These are phyloP conservation scores for Sarcodon sp. DNA, from an alignment of 768 basidiomycete genomes.

Conservation along the genomic window DNA sequence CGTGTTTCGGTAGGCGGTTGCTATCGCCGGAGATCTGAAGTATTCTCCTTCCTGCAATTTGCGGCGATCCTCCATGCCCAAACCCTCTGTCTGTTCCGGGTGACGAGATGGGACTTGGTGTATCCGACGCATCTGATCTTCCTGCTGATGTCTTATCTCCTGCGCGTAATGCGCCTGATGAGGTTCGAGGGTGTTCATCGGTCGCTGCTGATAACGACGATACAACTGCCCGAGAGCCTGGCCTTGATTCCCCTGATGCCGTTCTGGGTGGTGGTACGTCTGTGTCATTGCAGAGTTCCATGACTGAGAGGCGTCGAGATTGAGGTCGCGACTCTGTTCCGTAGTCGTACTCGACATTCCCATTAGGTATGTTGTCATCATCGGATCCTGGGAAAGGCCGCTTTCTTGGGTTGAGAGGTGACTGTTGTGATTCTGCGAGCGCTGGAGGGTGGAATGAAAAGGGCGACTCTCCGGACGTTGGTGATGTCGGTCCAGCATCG, in stretches of 20 bases:
- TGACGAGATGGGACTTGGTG: neutral
- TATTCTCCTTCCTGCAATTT: neutral
- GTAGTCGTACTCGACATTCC: constrained; percentile 42
- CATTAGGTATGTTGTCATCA: constrained; percentile 25
- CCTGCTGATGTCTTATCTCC: constrained; percentile 3
- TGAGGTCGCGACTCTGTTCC: constrained; percentile 66
- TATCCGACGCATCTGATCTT: constrained; percentile 4
- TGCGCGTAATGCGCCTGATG: constrained; percentile 15
- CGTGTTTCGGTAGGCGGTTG: neutral
- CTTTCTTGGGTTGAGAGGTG: constrained; percentile 36
- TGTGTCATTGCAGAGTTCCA: constrained; percentile 81
- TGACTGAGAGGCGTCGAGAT: constrained; percentile 69
- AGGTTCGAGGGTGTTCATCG: constrained; percentile 15
- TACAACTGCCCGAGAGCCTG: constrained; percentile 34
- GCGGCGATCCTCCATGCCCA: neutral
- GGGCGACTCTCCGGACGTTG: constrained; percentile 39
- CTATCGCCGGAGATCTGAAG: neutral
- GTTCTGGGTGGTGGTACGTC: constrained; percentile 11
- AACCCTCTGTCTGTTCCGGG: neutral
- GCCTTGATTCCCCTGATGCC: constrained; percentile 16
- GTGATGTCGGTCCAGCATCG: constrained; percentile 16
- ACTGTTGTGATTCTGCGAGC: constrained; percentile 20
- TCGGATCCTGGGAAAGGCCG: constrained; percentile 52
- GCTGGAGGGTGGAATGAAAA: constrained; percentile 71
- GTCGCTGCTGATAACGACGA: constrained; percentile 18